phyloP scores from a whole-genome alignment of 306 rosid species.

The Datisca glomerata region DNA sequence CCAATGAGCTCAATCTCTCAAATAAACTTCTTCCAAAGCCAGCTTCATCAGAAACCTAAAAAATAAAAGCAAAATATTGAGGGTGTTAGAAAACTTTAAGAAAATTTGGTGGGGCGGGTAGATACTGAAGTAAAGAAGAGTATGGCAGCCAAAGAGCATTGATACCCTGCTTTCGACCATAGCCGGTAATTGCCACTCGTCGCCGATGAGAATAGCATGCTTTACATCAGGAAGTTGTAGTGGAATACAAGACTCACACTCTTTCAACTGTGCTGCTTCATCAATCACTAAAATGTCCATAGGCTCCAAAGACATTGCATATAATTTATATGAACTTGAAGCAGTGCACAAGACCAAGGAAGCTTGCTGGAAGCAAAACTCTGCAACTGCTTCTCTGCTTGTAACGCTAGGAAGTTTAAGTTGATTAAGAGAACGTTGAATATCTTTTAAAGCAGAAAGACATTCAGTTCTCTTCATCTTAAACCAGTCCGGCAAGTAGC shows the following conservation, averaged over 20 bases:
- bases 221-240: constrained; percentile 38
- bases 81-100: too few species aligned
- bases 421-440: constrained; percentile 26
- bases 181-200: constrained; percentile 72
- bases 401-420: constrained; percentile 31
- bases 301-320: constrained; percentile 28
- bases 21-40: constrained; percentile 73
- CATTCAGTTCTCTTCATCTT: constrained; percentile 25
- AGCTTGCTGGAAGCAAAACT: constrained; percentile 46
- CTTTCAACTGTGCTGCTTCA: constrained; percentile 76
- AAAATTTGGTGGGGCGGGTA: too few species aligned
- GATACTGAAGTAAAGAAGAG: too few species aligned
- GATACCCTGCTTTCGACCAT: constrained; percentile 50
- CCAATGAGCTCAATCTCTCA: constrained; percentile 39
- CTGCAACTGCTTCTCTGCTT: constrained; percentile 10
- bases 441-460: constrained; percentile 24
- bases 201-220: constrained; percentile 68
- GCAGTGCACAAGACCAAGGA: constrained; percentile 57
- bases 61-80: constrained; percentile 3
- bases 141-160: background rate
- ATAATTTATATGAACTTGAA: constrained; percentile 50
- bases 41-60: constrained; percentile 38
- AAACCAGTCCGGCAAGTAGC: constrained; percentile 9
- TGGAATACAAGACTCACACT: constrained; percentile 66
- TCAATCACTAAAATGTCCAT: constrained; percentile 46